Base-by-base conservation (phyloP, 257 asterid species). In the Solanum medicagineum region DNA sequence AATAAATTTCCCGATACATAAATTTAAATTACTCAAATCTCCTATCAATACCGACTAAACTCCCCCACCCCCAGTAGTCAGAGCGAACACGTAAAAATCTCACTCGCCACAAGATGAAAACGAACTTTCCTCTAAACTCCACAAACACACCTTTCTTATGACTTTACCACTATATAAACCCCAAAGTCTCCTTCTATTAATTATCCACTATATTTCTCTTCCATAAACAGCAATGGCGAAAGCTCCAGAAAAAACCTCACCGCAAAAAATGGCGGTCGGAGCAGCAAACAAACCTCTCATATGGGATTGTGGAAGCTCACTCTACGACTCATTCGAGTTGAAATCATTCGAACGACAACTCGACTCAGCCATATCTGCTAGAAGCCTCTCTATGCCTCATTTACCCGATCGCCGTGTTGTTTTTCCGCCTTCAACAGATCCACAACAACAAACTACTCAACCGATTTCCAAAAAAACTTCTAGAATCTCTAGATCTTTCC, bases 251-350 rank as follows among this genome's bases (percentile, higher is more conserved):
- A 60, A 51, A 80, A 15, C 84, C 87, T 19, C 81, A 80, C 77
- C 45, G 66, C 85, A 75, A 14, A 36, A 82, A 69, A 68, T 88
- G 17, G 53, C 53, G 6, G 13, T 40, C 66, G 32, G 15, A 26
- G 8, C 15, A 44, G 17, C 49, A 24, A 51, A 63, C 63, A 85
- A 89, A n/a, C 87, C 85, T 79, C 85, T 17, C 0, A 84, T 92
- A 12, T 94, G 98, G 98, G 98, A 94, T 63, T 93, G 95, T 10
- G 98, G 88, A 8, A 94, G 98, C 86, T 91, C 96, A 0, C 91
- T 94, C 6, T 94, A 94, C 88, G 98, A 94, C 40, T 94, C 98
- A 2, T 94, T 92, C 57, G 98, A 94, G 91, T 79, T 91, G 7
- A 88, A 92, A 84, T 85, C 97, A 2, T 90, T 94, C 51, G 92